These are phyloP conservation scores for Exophiala viscosa DNA, from an alignment of 2,329 filamentous ascomycete species.

Conservation along the genomic window DNA sequence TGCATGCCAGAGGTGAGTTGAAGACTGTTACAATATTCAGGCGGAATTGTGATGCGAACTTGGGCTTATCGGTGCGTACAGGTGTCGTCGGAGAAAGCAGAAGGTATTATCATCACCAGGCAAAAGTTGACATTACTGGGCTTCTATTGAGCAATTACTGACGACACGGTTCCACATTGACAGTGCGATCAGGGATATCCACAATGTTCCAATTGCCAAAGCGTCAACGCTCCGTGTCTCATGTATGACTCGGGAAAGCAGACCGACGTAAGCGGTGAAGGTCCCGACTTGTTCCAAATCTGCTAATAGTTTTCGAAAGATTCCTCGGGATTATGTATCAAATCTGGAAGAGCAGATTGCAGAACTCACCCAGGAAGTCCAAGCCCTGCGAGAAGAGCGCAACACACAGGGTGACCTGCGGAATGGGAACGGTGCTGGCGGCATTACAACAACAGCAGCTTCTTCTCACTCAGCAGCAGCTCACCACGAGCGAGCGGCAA, in stretches of 20 bases:
- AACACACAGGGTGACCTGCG: background rate
- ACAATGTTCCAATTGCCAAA: constrained; percentile 29
- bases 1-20: constrained; percentile 14
- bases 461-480: background rate
- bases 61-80: constrained; percentile 2
- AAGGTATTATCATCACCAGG: no score
- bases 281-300: background rate
- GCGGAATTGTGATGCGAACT: background rate
- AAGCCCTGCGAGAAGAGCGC: constrained; percentile 22
- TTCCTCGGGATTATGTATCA: constrained; percentile 28
- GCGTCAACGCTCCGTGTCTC: constrained; percentile 22
- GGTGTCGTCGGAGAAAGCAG: constrained; percentile 18
- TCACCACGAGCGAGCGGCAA: no score
- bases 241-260: constrained; percentile 28
- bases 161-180: no score
- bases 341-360: constrained; percentile 25
- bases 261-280: constrained; percentile 21
- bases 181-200: constrained; percentile 30
- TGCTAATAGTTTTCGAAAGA: constrained; percentile 5
- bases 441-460: constrained; percentile 1
- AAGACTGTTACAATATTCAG: no score
- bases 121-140: background rate
- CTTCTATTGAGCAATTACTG: constrained; percentile 1
- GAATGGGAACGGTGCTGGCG: background rate
- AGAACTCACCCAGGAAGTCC: constrained; percentile 19